These are phyloP conservation scores for Atractiella rhizophila DNA, from an alignment of 768 basidiomycete species.

Conservation along the genomic window DNA sequence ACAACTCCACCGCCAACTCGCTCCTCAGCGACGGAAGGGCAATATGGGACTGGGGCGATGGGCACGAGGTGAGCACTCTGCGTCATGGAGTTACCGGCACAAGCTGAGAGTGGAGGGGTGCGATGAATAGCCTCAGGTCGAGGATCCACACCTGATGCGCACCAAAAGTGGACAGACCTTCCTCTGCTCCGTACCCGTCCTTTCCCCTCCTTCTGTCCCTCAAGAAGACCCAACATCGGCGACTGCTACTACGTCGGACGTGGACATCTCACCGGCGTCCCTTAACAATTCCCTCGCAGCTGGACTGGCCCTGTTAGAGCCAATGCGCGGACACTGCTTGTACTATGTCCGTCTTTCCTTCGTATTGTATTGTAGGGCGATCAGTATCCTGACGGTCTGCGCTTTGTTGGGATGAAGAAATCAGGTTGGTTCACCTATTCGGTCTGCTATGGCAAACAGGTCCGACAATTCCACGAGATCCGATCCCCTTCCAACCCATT, in stretches of 20 bases:
- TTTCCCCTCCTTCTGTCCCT: no score
- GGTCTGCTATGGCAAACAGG: conserved; percentile 61
- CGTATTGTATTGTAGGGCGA: no score
- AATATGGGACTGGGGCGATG: neutral
- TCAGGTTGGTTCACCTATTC: conserved; percentile 92
- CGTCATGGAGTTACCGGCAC: neutral
- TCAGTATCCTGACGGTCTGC: no score
- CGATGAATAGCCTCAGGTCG: neutral
- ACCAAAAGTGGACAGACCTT: conserved; percentile 14
- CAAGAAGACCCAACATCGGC: neutral
- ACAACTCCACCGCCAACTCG: conserved; percentile 8
- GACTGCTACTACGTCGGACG: neutral
- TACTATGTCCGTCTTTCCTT: no score
- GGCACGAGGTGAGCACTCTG: neutral
- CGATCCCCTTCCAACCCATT: conserved; percentile 30
- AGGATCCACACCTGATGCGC: conserved; percentile 11
- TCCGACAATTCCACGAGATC: conserved; percentile 84
- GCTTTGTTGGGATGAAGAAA: no score
- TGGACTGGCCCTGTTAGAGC: conserved; percentile 13
- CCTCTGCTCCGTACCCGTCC: conserved; percentile 12
- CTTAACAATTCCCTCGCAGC: conserved; percentile 5
- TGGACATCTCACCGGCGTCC: neutral
- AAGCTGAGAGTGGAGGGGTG: neutral
- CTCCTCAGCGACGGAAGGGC: conserved; percentile 3
- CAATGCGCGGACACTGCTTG: conserved; percentile 12